Percentiles rank a stretch among this genome's conserved stretches.
These are phyloP conservation scores for Saccharomyces hybrid DNA, from an alignment of 1,139 yeast species.

Conservation along the genomic window DNA sequence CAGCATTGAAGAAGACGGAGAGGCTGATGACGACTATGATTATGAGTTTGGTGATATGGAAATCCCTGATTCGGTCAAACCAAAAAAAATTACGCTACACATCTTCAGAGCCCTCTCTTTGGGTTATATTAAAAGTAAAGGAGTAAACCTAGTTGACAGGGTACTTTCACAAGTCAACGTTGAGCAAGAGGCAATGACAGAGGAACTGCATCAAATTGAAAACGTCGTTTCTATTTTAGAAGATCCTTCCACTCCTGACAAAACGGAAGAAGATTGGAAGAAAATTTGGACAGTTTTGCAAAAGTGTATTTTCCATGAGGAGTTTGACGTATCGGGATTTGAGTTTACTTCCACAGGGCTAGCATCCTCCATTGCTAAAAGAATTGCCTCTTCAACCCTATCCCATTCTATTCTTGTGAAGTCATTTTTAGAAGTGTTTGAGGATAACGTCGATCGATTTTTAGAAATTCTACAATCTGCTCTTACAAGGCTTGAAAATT, in stretches of 20 bases:
- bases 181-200: constrained; percentile 22
- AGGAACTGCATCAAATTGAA: constrained; percentile 27
- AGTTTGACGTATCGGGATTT: constrained; percentile 54
- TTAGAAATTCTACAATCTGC: constrained; percentile 64
- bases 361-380: constrained; percentile 40
- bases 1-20: constrained; percentile 20
- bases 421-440: constrained; percentile 44
- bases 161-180: constrained; percentile 13
- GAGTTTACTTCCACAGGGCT: constrained; percentile 69
- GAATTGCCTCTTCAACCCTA: constrained; percentile 30
- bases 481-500: constrained; percentile 65
- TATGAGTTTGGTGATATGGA: constrained; percentile 24
- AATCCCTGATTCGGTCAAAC: constrained; percentile 23
- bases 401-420: constrained; percentile 13
- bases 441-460: constrained; percentile 36
- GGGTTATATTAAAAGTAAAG: constrained; percentile 9
- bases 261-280: constrained; percentile 38
- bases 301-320: constrained; percentile 28
- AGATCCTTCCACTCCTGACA: constrained; percentile 11
- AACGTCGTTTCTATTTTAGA: constrained; percentile 13
- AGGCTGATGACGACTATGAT: constrained; percentile 28
- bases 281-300: constrained; percentile 43
- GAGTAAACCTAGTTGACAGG: constrained; percentile 9
- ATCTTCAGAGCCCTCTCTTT: constrained; percentile 15
- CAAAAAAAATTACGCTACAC: constrained; percentile 17